These are phyloP conservation scores for Aegilops tauschii DNA, from an alignment of 176 grass and related monocot species.

Conservation along the genomic window DNA sequence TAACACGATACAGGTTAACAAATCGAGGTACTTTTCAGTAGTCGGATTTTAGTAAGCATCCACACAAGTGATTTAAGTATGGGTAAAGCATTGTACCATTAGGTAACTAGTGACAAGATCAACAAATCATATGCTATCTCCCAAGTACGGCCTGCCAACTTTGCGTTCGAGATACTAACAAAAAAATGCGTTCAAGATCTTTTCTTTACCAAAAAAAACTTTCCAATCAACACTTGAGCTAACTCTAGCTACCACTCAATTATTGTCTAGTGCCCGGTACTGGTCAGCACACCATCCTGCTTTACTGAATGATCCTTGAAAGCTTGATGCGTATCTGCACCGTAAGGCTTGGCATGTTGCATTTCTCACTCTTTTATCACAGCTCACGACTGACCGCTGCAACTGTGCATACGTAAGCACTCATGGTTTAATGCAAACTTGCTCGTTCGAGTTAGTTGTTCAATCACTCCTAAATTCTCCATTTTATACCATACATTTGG, in stretches of 20 bases:
- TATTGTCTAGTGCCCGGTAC: conserved; percentile 9
- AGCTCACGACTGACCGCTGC: no score
- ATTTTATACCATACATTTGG: background rate
- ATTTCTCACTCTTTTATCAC: no score
- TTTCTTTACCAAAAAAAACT: background rate
- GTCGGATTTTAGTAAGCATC: conserved; percentile 20
- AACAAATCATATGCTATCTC: conserved; percentile 38
- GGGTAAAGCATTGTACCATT: conserved; percentile 5
- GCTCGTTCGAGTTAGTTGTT: background rate
- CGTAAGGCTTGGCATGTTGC: background rate
- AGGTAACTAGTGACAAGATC: background rate
- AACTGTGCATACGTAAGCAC: background rate
- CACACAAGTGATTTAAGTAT: conserved; percentile 16
- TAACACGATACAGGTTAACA: conserved; percentile 19
- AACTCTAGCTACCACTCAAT: background rate
- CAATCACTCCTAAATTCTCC: background rate
- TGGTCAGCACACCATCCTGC: conserved; percentile 16
- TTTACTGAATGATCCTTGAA: no score
- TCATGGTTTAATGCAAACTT: background rate
- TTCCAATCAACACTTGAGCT: conserved; percentile 33
- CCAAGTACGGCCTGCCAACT: conserved; percentile 28
- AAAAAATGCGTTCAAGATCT: background rate
- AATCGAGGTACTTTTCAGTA: conserved; percentile 18
- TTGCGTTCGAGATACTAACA: background rate
- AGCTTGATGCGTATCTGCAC: no score